phyloP scores from a whole-genome alignment of 352 stramenopile genomes.

The Phytopythium sindhum region DNA sequence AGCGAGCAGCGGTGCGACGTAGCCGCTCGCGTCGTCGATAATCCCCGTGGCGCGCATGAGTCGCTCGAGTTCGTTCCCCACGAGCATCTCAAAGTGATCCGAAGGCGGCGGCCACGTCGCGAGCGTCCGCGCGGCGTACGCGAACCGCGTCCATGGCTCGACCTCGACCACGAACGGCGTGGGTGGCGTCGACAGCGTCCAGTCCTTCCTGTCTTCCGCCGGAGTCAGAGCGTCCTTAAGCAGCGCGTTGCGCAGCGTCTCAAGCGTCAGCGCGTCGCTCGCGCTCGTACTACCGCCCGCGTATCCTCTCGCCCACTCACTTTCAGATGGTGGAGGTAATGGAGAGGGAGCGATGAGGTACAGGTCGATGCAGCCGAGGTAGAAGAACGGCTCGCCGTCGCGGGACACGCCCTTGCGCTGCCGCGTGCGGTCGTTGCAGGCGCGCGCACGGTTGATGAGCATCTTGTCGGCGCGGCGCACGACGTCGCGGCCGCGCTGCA shows the following conservation, averaged over 20 bases:
- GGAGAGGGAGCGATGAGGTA: conserved; percentile 2
- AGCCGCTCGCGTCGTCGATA: neutral
- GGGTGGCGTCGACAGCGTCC: neutral
- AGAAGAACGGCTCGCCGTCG: conserved; percentile 6
- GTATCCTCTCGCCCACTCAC: neutral
- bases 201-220: neutral
- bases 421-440: neutral
- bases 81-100: neutral
- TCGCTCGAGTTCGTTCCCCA: conserved; percentile 5
- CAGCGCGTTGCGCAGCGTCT: conserved; percentile 6
- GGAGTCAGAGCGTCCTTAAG: neutral
- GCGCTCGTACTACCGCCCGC: neutral
- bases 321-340: neutral
- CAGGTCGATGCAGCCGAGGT: conserved; percentile 9
- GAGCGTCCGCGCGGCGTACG: conserved; percentile 1
- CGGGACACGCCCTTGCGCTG: neutral
- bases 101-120: neutral
- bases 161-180: conserved; percentile 7
- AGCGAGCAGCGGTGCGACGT: neutral
- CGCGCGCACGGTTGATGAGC: neutral
- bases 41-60: conserved; percentile 5
- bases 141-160: conserved; percentile 5
- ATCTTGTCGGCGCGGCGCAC: conserved; percentile 2
- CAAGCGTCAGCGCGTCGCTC: neutral
- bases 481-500: neutral